Conservation (phyloP, 441 rosid genomes). For the Adansonia gregorii region DNA sequence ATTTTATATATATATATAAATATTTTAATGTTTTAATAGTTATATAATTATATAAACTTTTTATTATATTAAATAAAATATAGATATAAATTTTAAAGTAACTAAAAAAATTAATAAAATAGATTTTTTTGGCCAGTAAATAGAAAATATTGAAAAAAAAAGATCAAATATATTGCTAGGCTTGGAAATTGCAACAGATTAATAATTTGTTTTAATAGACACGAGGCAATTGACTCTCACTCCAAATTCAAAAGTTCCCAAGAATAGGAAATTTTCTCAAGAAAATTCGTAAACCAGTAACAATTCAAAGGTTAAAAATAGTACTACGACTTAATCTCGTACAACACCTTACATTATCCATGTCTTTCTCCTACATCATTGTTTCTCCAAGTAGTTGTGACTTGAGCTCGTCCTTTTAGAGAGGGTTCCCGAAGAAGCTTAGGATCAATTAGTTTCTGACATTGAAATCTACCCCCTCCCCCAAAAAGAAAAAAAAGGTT, state of each 20-base stretch:
- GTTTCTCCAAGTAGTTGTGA: slow-evolving; percentile 12
- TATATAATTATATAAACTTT: too few relatives aligned
- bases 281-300: neutral
- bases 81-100: too few relatives aligned
- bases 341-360: slow-evolving; percentile 33
- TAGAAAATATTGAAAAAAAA: too few relatives aligned
- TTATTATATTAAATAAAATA: too few relatives aligned
- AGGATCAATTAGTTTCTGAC: neutral
- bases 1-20: too few relatives aligned
- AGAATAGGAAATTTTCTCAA: neutral
- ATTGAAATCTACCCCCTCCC: neutral
- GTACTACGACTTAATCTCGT: slow-evolving; percentile 29
- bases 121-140: too few relatives aligned
- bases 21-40: too few relatives aligned
- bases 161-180: neutral
- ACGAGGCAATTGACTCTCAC: neutral
- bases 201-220: neutral
- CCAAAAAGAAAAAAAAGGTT: too few relatives aligned
- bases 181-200: neutral
- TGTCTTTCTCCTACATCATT: slow-evolving; percentile 33
- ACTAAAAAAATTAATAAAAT: too few relatives aligned
- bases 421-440: slow-evolving; percentile 23
- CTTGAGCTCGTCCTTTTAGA: slow-evolving; percentile 32
- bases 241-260: neutral
- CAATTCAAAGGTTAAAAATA: neutral